Conservation (phyloP, 1,284 basidiomycete genomes). For the Cryptococcus maquisensis region DNA sequence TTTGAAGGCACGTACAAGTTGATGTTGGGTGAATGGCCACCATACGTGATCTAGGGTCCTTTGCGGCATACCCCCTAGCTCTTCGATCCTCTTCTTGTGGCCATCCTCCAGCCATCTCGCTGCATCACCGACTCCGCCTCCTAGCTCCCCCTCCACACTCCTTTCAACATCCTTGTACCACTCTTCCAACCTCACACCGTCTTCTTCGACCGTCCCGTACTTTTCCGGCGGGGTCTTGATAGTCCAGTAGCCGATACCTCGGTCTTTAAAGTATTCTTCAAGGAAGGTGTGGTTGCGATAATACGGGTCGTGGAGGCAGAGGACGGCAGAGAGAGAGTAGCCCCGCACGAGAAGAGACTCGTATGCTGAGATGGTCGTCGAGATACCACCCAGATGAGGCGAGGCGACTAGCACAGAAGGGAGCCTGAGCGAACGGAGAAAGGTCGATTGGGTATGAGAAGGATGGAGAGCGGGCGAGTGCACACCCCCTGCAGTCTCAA, state of each 20-base stretch:
- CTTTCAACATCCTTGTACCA: conserved; percentile 60
- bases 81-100: conserved; percentile 62
- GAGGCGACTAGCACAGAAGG: conserved; percentile 87
- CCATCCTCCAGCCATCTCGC: conserved; percentile 61
- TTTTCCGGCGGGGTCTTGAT: conserved; percentile 42
- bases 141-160: conserved; percentile 15
- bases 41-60: conserved; percentile 76
- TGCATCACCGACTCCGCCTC: conserved; percentile 54
- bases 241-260: conserved; percentile 46
- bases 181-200: conserved; percentile 58
- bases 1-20: conserved; percentile 39
- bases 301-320: conserved; percentile 81
- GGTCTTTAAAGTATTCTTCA: conserved; percentile 67
- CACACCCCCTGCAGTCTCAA: conserved; percentile 94
- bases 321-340: conserved; percentile 80
- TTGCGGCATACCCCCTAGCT: conserved; percentile 71
- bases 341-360: conserved; percentile 87
- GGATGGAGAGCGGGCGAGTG: conserved; percentile 80
- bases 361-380: conserved; percentile 87
- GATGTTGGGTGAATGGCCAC: conserved; percentile 99
- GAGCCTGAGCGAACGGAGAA: conserved; percentile 76
- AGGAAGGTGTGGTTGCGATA: conserved; percentile 86
- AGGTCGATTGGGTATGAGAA: conserved; percentile 79
- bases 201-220: conserved; percentile 57
- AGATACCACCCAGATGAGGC: conserved; percentile 87